Evolutionary conservation across 345 rosid species (phyloP).

Genomic region (Citrus glauca): DNA sequence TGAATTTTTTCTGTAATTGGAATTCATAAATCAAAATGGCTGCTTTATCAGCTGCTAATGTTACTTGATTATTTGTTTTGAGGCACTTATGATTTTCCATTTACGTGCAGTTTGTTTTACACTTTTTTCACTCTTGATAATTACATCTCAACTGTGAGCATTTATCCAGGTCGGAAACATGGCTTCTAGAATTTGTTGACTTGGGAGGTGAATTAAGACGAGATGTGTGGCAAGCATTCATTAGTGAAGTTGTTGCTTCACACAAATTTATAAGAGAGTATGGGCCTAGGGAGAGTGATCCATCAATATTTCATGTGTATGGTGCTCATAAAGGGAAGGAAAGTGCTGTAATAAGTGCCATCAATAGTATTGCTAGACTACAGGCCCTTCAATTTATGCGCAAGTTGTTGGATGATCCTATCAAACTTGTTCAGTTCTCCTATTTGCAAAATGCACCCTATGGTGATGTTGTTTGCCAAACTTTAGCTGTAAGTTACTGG

Average conservation of each 20-base stretch:
- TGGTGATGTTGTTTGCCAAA: constrained; percentile 75
- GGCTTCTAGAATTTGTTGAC: constrained; percentile 96
- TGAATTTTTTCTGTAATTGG: background rate
- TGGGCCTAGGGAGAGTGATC: constrained; percentile 69
- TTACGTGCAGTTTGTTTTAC: background rate
- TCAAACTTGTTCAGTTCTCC: constrained; percentile 80
- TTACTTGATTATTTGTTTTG: background rate
- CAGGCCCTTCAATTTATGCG: constrained; percentile 84
- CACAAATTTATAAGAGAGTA: constrained; percentile 72
- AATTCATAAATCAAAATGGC: background rate
- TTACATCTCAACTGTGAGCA: constrained; percentile 1
- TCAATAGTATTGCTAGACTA: constrained; percentile 76
- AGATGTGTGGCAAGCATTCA: constrained; percentile 90
- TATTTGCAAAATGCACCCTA: constrained; percentile 72
- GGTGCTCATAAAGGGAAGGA: constrained; percentile 84
- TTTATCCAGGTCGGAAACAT: constrained; percentile 54
- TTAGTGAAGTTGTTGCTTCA: constrained; percentile 71
- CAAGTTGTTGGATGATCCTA: constrained; percentile 82
- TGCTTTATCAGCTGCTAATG: background rate
- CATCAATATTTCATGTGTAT: constrained; percentile 54
- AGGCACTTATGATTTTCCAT: background rate
- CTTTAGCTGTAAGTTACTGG: constrained; percentile 86
- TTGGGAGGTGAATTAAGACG: constrained; percentile 93
- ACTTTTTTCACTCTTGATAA: background rate
- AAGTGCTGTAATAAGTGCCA: constrained; percentile 61